These are phyloP conservation scores for Medicago ruthenica DNA, from an alignment of 306 rosid species.

Conservation along the genomic window DNA sequence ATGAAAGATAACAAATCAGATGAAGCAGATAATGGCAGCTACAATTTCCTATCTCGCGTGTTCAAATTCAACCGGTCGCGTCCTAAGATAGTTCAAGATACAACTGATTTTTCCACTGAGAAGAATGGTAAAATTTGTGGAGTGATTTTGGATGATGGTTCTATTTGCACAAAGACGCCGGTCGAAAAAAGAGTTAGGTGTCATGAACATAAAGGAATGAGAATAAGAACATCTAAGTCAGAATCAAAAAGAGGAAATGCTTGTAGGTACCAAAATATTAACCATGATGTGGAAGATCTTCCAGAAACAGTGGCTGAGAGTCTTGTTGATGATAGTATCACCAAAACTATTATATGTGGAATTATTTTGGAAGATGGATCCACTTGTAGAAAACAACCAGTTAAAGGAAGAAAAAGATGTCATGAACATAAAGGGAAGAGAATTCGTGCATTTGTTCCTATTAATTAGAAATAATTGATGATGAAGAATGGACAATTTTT, in stretches of 20 bases:
- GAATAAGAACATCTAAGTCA: conserved; percentile 39
- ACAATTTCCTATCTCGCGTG: conserved; percentile 58
- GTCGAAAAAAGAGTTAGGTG: conserved; percentile 78
- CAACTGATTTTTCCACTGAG: conserved; percentile 26
- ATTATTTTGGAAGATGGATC: conserved; percentile 64
- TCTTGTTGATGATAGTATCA: conserved; percentile 37
- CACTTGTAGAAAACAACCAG: conserved; percentile 60
- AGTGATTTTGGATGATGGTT: conserved; percentile 56
- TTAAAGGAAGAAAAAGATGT: conserved; percentile 77
- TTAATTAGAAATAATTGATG: conserved; percentile 32
- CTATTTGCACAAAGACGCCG: conserved; percentile 67
- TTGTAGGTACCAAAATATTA: too few relatives aligned
- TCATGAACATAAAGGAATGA: conserved; percentile 81
- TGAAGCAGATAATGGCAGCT: conserved; percentile 48
- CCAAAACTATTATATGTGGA: conserved; percentile 59
- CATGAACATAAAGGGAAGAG: conserved; percentile 77
- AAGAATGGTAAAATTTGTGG: conserved; percentile 62
- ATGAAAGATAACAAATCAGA: conserved; percentile 43
- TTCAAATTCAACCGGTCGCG: conserved; percentile 68
- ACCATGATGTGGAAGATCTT: too few relatives aligned
- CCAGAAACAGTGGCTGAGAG: conserved; percentile 6
- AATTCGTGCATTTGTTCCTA: conserved; percentile 39
- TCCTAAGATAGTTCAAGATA: conserved; percentile 58
- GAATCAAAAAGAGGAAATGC: conserved; percentile 13
- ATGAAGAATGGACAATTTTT: not conserved